These are phyloP conservation scores for Pestalotiopsis sp. DNA, from an alignment of 2,329 filamentous ascomycete species.

Conservation along the genomic window DNA sequence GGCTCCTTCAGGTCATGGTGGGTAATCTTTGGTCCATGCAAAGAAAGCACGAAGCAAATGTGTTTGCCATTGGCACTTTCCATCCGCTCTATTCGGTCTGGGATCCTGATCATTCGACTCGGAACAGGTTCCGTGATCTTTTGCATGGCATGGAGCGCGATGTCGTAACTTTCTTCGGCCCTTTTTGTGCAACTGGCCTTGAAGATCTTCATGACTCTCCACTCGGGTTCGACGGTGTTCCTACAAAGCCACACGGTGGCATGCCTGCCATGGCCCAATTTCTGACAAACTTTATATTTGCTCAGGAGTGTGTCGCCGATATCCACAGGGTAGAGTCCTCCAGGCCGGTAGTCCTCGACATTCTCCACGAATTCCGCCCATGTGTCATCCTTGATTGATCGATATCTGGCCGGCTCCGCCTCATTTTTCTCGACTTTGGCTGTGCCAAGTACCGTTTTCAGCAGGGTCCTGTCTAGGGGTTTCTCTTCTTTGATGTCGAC, in stretches of 20 bases:
- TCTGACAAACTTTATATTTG: slow-evolving; percentile 9
- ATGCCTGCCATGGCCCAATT: slow-evolving; percentile 11
- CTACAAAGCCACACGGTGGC: slow-evolving; percentile 12
- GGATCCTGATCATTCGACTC: neutral
- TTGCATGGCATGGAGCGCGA: neutral
- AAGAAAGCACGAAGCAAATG: slow-evolving; percentile 5
- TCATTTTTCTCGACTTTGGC: neutral
- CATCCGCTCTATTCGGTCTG: neutral
- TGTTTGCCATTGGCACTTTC: slow-evolving; percentile 9
- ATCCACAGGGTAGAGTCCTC: slow-evolving; percentile 10
- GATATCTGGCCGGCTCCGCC: neutral
- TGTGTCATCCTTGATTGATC: neutral
- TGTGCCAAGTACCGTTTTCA: neutral
- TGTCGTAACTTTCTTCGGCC: neutral
- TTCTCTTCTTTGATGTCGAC: neutral
- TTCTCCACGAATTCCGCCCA: neutral
- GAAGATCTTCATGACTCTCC: slow-evolving; percentile 12
- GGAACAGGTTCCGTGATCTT: neutral
- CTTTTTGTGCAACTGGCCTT: neutral
- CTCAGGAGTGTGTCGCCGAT: slow-evolving; percentile 8
- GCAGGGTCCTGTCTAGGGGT: neutral
- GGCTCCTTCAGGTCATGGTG: neutral
- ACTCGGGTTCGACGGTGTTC: neutral
- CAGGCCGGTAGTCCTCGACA: neutral
- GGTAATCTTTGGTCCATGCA: slow-evolving; percentile 5